Conservation (phyloP, 176 grass and related monocot genomes). For the Hordeum marinum region DNA sequence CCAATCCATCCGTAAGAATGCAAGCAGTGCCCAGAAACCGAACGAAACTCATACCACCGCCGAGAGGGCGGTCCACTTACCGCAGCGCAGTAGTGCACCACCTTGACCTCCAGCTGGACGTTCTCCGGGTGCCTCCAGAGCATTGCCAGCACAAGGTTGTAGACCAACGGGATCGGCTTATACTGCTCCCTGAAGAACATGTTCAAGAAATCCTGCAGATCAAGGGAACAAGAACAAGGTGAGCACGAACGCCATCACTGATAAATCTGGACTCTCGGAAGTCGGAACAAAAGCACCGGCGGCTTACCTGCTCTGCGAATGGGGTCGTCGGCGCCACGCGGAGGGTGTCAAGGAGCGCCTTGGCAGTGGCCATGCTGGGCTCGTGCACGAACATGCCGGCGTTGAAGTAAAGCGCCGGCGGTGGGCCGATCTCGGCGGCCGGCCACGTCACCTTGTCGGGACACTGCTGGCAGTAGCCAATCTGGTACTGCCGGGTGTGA, state of each 20-base stretch:
- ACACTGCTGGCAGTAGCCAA: constrained; percentile 86
- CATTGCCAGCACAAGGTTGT: constrained; percentile 89
- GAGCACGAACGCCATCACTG: not conserved
- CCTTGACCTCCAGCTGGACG: constrained; percentile 81
- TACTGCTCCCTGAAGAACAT: constrained; percentile 91
- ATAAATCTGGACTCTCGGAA: not conserved
- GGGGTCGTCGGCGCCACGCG: constrained; percentile 45
- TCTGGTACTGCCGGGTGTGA: constrained; percentile 75
- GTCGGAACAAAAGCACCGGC: not conserved
- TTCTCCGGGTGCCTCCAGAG: constrained; percentile 97
- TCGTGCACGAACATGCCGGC: constrained; percentile 92
- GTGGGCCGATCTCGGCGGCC: constrained; percentile 54
- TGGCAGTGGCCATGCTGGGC: constrained; percentile 62
- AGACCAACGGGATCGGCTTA: constrained; percentile 70
- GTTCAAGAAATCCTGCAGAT: constrained; percentile 80
- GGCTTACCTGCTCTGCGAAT: constrained; percentile 70
- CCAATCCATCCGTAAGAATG: not conserved
- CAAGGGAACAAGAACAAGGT: not conserved
- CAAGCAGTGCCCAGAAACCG: not conserved
- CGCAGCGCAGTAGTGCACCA: constrained; percentile 89
- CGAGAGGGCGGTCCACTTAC: constrained; percentile 7
- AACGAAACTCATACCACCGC: not conserved
- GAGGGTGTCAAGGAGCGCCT: constrained; percentile 48
- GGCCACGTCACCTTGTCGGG: constrained; percentile 79
- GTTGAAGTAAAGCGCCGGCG: constrained; percentile 89